A percentile compares a stretch with the other conserved stretches of the same genome.
Evolutionary conservation across 495 filamentous ascomycete species (phyloP).

Genomic region (Daldinia bambusicola): DNA sequence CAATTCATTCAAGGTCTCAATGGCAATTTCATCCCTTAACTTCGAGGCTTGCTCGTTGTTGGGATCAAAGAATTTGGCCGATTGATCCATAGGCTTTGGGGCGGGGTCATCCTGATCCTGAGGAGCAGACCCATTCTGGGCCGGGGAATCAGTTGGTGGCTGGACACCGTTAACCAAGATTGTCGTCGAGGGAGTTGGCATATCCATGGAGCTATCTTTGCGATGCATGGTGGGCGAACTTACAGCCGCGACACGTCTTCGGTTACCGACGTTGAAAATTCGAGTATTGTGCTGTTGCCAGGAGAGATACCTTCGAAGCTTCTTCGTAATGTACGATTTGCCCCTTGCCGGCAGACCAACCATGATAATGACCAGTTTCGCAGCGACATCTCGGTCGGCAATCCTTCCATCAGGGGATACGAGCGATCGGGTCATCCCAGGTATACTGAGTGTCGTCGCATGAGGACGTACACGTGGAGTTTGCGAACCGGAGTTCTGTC

Average conservation of each 20-base stretch:
- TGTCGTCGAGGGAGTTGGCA: slow-evolving; percentile 57
- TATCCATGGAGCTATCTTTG: slow-evolving; percentile 46
- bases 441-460: slow-evolving; percentile 86
- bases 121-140: slow-evolving; percentile 23
- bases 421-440: slow-evolving; percentile 87
- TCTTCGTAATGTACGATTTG: slow-evolving; percentile 99
- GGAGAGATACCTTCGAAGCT: slow-evolving; percentile 91
- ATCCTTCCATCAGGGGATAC: slow-evolving; percentile 96
- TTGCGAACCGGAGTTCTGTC: slow-evolving; percentile 69
- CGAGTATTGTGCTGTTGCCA: slow-evolving; percentile 95
- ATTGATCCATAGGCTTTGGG: slow-evolving; percentile 79
- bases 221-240: slow-evolving; percentile 44
- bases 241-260: slow-evolving; percentile 78
- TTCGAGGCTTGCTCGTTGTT: slow-evolving; percentile 82
- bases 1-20: slow-evolving; percentile 91
- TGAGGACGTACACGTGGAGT: slow-evolving; percentile 73
- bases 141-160: slow-evolving; percentile 46
- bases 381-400: slow-evolving; percentile 87
- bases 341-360: slow-evolving; percentile 93
- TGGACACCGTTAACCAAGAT: slow-evolving; percentile 59
- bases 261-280: slow-evolving; percentile 97
- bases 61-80: slow-evolving; percentile 93
- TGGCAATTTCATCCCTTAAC: slow-evolving; percentile 88
- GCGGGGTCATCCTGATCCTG: slow-evolving; percentile 19
- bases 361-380: slow-evolving; percentile 98